Conservation (phyloP, 2,329 filamentous ascomycete genomes). For the Nemania serpens region DNA sequence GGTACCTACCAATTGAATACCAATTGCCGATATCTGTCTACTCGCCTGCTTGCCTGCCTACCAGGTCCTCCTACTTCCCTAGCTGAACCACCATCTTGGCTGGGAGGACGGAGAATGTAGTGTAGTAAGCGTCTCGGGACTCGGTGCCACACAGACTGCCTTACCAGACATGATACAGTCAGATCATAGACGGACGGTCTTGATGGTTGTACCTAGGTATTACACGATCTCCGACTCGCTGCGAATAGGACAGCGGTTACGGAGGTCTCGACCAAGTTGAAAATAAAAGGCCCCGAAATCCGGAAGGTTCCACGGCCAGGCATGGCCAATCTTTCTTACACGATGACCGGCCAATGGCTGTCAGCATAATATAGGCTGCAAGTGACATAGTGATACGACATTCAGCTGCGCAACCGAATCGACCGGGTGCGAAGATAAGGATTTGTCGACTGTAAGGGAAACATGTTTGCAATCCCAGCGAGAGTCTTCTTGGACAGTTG, state of each 20-base stretch:
- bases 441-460: no score
- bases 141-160: slow-evolving; percentile 12
- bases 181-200: slow-evolving; percentile 17
- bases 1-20: no score
- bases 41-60: no score
- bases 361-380: not conserved
- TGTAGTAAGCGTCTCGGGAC: slow-evolving; percentile 23
- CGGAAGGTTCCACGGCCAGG: not conserved
- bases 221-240: not conserved
- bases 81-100: no score
- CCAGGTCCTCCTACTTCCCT: no score
- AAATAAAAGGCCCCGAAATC: not conserved
- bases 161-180: slow-evolving; percentile 23
- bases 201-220: not conserved
- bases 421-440: no score
- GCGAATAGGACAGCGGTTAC: slow-evolving; percentile 4
- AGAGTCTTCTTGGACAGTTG: not conserved
- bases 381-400: not conserved
- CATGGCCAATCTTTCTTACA: not conserved
- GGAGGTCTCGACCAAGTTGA: slow-evolving; percentile 2
- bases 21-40: no score
- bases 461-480: not conserved
- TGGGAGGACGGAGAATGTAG: no score
- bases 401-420: not conserved
- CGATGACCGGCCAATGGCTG: not conserved